Evolutionary conservation across 2,329 filamentous ascomycete species (phyloP).

Genomic region (Ophiostoma tasmaniense): DNA sequence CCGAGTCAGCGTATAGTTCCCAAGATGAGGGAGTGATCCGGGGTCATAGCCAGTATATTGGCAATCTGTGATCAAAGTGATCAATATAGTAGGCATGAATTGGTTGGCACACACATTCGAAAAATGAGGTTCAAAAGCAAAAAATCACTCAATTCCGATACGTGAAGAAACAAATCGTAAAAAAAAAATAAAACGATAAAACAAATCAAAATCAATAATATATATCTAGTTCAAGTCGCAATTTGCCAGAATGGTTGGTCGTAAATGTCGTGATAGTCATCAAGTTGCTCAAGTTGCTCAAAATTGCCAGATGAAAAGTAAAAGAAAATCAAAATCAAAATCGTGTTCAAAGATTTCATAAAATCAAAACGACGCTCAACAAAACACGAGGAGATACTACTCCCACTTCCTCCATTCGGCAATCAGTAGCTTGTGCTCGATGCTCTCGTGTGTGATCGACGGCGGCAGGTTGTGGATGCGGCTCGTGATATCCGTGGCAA

Average conservation of each 20-base stretch:
- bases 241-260: neutral
- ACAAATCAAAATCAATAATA: neutral
- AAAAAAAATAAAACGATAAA: neutral
- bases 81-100: too few relatives aligned
- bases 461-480: conserved; percentile 32
- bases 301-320: neutral
- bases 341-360: neutral
- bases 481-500: conserved; percentile 51
- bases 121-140: too few relatives aligned
- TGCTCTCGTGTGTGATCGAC: conserved; percentile 29
- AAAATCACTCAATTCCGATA: neutral
- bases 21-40: too few relatives aligned
- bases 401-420: conserved; percentile 52
- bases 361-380: too few relatives aligned
- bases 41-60: too few relatives aligned
- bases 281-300: neutral
- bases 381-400: conserved; percentile 27
- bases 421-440: conserved; percentile 40
- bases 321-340: neutral
- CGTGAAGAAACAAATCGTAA: neutral
- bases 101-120: too few relatives aligned
- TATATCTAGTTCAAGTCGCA: neutral
- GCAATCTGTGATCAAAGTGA: too few relatives aligned
- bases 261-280: neutral
- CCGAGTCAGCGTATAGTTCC: too few relatives aligned